Conservation (phyloP, 306 rosid genomes). For the Inga laurina region DNA sequence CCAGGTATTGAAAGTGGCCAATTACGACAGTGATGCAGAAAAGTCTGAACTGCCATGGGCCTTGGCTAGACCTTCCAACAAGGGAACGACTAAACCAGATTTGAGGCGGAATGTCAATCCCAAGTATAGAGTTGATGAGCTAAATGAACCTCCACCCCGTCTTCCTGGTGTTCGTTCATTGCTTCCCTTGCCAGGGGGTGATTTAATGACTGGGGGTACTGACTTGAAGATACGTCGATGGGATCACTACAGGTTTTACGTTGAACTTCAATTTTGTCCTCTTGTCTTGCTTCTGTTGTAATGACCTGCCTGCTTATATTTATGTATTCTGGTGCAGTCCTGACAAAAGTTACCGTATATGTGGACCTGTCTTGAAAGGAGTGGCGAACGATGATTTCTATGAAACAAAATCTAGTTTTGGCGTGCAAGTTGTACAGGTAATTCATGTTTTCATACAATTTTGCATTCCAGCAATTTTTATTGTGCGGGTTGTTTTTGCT, state of each 20-base stretch:
- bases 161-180: constrained; percentile 88
- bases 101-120: constrained; percentile 74
- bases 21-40: constrained; percentile 76
- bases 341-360: constrained; percentile 80
- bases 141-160: constrained; percentile 83
- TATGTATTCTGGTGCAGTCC: constrained; percentile 60
- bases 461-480: constrained; percentile 6
- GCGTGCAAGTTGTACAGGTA: constrained; percentile 98
- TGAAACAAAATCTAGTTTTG: constrained; percentile 76
- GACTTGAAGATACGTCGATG: constrained; percentile 95
- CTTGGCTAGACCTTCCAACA: constrained; percentile 72
- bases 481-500: constrained; percentile 17
- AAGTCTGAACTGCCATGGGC: constrained; percentile 89
- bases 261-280: constrained; percentile 25
- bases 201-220: constrained; percentile 90
- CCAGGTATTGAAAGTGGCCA: constrained; percentile 79
- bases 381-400: constrained; percentile 74
- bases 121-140: constrained; percentile 87
- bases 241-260: constrained; percentile 82
- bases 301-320: constrained; percentile 21
- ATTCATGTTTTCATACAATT: constrained; percentile 16
- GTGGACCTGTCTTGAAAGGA: constrained; percentile 92
- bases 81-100: constrained; percentile 59
- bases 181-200: constrained; percentile 97
- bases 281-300: constrained; percentile 15